Percentiles rank a stretch among this genome's conserved stretches.
Evolutionary conservation across 495 filamentous ascomycete species (phyloP).

Genomic region (Xylaria acuta): DNA sequence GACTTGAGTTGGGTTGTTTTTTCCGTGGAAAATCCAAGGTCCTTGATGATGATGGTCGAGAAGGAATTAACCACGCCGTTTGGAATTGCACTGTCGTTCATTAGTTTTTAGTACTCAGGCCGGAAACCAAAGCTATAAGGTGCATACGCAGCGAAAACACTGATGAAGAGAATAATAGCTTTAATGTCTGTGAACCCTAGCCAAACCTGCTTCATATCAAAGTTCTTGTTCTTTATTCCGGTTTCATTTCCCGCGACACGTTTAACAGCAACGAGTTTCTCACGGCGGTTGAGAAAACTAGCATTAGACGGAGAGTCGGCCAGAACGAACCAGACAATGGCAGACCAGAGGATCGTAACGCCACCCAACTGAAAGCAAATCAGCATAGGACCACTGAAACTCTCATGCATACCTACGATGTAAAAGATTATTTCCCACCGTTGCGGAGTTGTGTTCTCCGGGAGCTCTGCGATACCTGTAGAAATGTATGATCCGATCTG

Average conservation of each 20-base stretch:
- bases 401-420: slow-evolving; percentile 6
- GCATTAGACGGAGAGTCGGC: slow-evolving; percentile 61
- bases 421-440: slow-evolving; percentile 35
- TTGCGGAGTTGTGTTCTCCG: slow-evolving; percentile 31
- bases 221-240: slow-evolving; percentile 61
- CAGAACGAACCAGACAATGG: slow-evolving; percentile 58
- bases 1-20: slow-evolving; percentile 34
- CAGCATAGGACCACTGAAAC: neutral
- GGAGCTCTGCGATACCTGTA: slow-evolving; percentile 49
- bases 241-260: slow-evolving; percentile 59
- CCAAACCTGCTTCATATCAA: slow-evolving; percentile 34
- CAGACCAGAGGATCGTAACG: slow-evolving; percentile 54
- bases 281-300: slow-evolving; percentile 50
- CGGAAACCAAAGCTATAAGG: neutral
- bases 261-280: slow-evolving; percentile 57
- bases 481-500: slow-evolving; percentile 46
- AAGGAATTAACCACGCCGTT: slow-evolving; percentile 36
- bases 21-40: slow-evolving; percentile 31
- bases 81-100: slow-evolving; percentile 1
- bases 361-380: slow-evolving; percentile 41
- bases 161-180: slow-evolving; percentile 20
- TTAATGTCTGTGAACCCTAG: slow-evolving; percentile 21
- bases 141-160: slow-evolving; percentile 21
- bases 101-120: neutral
- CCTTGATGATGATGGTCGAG: slow-evolving; percentile 36